A percentile compares a stretch with the other conserved stretches of the same genome.
phyloP scores from a whole-genome alignment of 2,329 filamentous ascomycete species.

The Ascochyta viciae-villosae region DNA sequence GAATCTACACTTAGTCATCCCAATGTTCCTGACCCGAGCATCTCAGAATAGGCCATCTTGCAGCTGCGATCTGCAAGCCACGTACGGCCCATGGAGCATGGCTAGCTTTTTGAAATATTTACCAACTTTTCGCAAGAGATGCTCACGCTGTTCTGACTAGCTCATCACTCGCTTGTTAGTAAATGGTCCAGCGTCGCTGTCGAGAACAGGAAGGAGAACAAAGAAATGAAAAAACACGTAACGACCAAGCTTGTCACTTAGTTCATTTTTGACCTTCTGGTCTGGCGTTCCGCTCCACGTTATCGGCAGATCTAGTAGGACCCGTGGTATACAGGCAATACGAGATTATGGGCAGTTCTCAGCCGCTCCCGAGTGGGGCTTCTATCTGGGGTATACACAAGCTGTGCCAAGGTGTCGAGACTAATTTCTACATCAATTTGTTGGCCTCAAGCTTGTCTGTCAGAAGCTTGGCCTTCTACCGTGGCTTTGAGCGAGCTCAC shows the following conservation, averaged over 20 bases:
- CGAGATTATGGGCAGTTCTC: constrained; percentile 11
- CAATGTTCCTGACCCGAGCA: background rate
- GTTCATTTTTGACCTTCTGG: background rate
- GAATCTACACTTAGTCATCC: constrained; percentile 1
- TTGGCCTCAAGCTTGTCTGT: background rate
- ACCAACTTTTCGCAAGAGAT: background rate
- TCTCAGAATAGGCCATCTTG: constrained; percentile 10
- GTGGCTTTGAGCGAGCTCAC: constrained; percentile 1
- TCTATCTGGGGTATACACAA: constrained; percentile 7
- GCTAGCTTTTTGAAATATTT: background rate
- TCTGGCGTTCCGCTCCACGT: background rate
- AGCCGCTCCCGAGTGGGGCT: constrained; percentile 17
- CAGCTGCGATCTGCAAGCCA: constrained; percentile 11
- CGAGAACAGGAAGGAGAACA: background rate
- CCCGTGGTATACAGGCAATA: constrained; percentile 4
- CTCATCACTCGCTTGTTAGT: background rate
- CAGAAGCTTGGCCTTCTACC: constrained; percentile 10
- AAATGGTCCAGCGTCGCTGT: background rate
- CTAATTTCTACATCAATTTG: constrained; percentile 2
- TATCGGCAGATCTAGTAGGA: background rate
- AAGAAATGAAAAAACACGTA: background rate
- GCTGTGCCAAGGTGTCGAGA: constrained; percentile 17
- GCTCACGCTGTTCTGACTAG: background rate
- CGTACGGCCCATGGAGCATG: background rate
- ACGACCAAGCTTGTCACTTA: no score